These are phyloP conservation scores for Puccinia horiana DNA, from an alignment of 1,284 basidiomycete species.

Conservation along the genomic window DNA sequence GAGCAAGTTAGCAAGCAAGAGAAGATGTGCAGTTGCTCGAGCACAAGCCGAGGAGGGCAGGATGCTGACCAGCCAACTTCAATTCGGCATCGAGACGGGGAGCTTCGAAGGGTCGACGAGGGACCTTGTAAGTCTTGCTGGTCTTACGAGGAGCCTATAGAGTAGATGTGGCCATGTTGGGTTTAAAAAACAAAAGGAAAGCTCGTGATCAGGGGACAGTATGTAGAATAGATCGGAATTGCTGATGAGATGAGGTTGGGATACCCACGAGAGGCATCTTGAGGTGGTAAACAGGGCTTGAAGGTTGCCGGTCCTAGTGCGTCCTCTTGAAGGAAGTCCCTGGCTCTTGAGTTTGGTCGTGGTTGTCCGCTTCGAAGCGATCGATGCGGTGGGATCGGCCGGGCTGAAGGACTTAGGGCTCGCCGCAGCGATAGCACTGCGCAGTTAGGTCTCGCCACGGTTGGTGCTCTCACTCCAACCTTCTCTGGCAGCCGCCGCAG, in stretches of 20 bases:
- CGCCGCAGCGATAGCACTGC: not conserved
- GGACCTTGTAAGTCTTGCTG: slow-evolving; percentile 95
- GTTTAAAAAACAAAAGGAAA: not conserved
- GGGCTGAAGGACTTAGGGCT: slow-evolving; percentile 8
- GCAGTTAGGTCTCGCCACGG: slow-evolving; percentile 20
- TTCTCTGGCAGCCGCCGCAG: not conserved
- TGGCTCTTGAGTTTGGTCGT: not conserved
- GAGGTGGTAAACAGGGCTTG: not conserved
- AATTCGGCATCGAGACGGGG: slow-evolving; percentile 99
- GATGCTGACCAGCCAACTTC: slow-evolving; percentile 68
- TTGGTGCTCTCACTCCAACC: slow-evolving; percentile 7
- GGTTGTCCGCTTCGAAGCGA: not conserved
- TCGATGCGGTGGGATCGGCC: not conserved
- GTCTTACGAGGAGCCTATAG: slow-evolving; percentile 79
- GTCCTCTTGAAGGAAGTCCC: slow-evolving; percentile 9
- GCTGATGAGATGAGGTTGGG: not conserved
- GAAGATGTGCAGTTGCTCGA: not conserved
- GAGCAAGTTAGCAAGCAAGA: not conserved
- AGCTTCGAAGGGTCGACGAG: slow-evolving; percentile 93
- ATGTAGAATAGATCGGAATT: not conserved
- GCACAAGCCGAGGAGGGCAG: not conserved
- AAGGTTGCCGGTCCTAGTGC: not conserved
- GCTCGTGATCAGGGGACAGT: not conserved
- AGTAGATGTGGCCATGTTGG: not conserved
- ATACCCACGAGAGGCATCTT: slow-evolving; percentile 48